Evolutionary conservation across 352 stramenopile genomes (phyloP).

Genomic region (Globisporangium barbulae): DNA sequence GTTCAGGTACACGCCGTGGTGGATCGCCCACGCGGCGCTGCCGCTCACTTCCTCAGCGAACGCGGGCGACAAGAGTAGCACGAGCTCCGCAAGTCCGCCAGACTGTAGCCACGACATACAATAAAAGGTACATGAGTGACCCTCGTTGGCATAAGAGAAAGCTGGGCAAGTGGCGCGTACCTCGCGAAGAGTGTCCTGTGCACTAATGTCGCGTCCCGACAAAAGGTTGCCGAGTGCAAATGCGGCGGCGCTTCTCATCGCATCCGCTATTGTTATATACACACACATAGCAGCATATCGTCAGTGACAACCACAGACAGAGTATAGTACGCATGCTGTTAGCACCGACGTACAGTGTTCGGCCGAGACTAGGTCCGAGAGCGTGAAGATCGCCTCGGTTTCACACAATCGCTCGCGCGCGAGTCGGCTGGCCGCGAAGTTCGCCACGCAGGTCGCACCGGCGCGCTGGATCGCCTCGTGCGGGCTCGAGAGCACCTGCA

Average conservation of each 20-base stretch:
- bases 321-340: not conserved
- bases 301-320: constrained; percentile 9
- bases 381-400: constrained; percentile 35
- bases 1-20: constrained; percentile 67
- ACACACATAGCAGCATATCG: not conserved
- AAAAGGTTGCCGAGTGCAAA: constrained; percentile 73
- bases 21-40: constrained; percentile 72
- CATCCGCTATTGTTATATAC: constrained; percentile 29
- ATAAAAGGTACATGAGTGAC: not conserved
- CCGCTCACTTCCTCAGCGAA: constrained; percentile 68
- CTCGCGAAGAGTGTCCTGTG: constrained; percentile 58
- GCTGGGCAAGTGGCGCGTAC: constrained; percentile 10
- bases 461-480: constrained; percentile 64
- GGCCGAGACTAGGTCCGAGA: constrained; percentile 45
- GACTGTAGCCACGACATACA: constrained; percentile 14
- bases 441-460: constrained; percentile 47
- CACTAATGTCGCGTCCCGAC: constrained; percentile 47
- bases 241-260: constrained; percentile 47
- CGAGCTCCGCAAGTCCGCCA: constrained; percentile 49
- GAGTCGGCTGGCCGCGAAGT: constrained; percentile 37
- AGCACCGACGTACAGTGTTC: constrained; percentile 36
- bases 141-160: not conserved
- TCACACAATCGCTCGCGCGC: constrained; percentile 48
- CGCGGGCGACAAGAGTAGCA: constrained; percentile 56
- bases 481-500: constrained; percentile 42